phyloP scores from a whole-genome alignment of 345 rosid species.

The Citrus glauca region DNA sequence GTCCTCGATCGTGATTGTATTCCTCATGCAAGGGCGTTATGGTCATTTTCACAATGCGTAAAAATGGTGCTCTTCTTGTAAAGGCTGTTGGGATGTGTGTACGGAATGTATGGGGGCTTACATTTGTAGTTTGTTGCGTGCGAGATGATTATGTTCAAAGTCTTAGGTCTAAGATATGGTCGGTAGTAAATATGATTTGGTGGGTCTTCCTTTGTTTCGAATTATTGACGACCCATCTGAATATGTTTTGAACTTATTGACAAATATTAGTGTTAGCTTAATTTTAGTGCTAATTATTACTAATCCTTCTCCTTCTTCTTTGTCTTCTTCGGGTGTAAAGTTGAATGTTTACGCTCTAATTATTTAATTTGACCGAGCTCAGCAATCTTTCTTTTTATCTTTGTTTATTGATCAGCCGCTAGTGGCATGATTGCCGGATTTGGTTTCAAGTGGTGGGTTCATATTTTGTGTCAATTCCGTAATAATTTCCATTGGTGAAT shows the following conservation, averaged over 20 bases:
- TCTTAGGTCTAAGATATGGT: slow-evolving; percentile 36
- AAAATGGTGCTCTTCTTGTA: not conserved
- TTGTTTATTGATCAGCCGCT: not conserved
- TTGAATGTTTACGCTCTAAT: not conserved
- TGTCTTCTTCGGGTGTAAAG: not conserved
- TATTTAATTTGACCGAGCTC: not conserved
- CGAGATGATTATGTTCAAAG: slow-evolving; percentile 6
- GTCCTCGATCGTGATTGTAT: slow-evolving; percentile 43
- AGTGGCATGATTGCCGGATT: not conserved
- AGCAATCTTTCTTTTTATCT: not conserved
- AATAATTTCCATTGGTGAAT: not conserved
- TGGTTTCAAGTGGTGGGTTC: not conserved
- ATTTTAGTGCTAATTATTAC: slow-evolving; percentile 11
- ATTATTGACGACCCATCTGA: slow-evolving; percentile 29
- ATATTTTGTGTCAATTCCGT: not conserved
- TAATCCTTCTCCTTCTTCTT: not conserved
- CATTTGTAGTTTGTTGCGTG: slow-evolving; percentile 14
- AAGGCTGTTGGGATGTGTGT: slow-evolving; percentile 2
- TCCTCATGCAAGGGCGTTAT: slow-evolving; percentile 7
- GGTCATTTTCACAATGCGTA: slow-evolving; percentile 15
- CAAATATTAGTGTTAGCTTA: slow-evolving; percentile 10
- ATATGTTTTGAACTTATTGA: slow-evolving; percentile 14
- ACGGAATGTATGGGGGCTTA: not conserved
- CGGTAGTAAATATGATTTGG: slow-evolving; percentile 36
- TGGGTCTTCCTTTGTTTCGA: slow-evolving; percentile 52